phyloP scores from a whole-genome alignment of 164 flowering plant genomes.

The Cinnamomum chago region DNA sequence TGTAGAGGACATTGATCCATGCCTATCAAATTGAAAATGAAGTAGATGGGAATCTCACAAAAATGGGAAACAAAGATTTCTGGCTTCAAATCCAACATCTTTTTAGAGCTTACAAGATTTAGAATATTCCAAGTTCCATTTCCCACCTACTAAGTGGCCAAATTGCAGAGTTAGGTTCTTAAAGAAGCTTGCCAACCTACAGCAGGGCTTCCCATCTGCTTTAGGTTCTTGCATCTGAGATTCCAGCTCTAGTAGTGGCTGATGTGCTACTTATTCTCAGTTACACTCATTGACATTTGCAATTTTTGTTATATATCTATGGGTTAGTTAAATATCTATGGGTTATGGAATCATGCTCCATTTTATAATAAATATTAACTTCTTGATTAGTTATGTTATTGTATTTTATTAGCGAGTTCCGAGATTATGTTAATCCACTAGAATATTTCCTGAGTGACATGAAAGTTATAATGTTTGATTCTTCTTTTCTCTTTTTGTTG shows the following conservation, averaged over 20 bases:
- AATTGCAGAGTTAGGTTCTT: neutral
- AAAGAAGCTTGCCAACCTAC: neutral
- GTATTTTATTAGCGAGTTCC: no score
- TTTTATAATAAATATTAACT: no score
- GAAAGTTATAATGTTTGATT: no score
- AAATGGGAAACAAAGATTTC: neutral
- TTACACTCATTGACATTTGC: neutral
- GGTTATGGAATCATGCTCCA: neutral
- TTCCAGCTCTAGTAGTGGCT: neutral
- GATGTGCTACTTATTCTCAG: neutral
- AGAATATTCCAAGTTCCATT: slow-evolving; percentile 1
- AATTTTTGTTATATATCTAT: no score
- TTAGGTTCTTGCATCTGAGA: neutral
- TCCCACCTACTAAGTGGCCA: neutral
- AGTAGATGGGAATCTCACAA: neutral
- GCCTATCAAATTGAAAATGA: neutral
- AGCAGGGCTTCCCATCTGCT: neutral
- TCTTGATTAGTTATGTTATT: no score
- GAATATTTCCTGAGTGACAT: no score
- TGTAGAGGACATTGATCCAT: neutral
- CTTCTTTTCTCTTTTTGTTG: no score
- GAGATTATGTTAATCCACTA: no score
- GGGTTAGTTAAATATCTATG: neutral
- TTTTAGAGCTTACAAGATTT: no score
- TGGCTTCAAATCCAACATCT: neutral